Percentiles rank a stretch among this genome's conserved stretches.
phyloP scores from a whole-genome alignment of 2,329 filamentous ascomycete species.

The Pseudogymnoascus destructans region DNA sequence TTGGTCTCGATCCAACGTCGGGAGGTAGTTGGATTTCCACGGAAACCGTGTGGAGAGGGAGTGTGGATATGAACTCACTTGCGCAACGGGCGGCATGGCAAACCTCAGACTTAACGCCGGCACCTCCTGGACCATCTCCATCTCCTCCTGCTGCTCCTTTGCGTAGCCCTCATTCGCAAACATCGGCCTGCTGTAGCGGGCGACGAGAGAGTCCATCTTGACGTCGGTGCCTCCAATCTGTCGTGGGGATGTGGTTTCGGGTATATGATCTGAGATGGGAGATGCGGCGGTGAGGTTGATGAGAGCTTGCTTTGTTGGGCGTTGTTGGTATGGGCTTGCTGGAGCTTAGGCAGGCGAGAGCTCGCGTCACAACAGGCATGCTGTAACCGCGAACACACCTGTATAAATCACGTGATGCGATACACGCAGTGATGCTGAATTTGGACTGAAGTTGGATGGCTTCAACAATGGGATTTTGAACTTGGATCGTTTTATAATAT shows the following conservation, averaged over 20 bases:
- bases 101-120: conserved; percentile 83
- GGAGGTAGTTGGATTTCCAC: not conserved
- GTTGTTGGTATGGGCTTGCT: conserved; percentile 1
- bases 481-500: not conserved
- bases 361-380: conserved; percentile 8
- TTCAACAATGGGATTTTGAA: not conserved
- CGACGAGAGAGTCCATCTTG: conserved; percentile 81
- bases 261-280: not conserved
- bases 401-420: not conserved
- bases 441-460: not conserved
- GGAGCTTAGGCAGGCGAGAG: conserved; percentile 9
- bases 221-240: conserved; percentile 7
- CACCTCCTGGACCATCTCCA: conserved; percentile 49
- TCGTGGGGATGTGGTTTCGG: conserved; percentile 4
- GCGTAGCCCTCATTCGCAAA: conserved; percentile 58
- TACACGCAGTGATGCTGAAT: not conserved
- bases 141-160: conserved; percentile 60
- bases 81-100: conserved; percentile 81
- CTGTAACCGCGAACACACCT: conserved; percentile 9
- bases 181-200: conserved; percentile 74
- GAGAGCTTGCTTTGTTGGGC: conserved; percentile 3
- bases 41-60: not conserved
- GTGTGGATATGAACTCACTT: conserved; percentile 43
- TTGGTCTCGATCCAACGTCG: not conserved
- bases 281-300: conserved; percentile 5